Evolutionary conservation across 2,329 filamentous ascomycete species (phyloP).

Genomic region (Boeremia exigua): DNA sequence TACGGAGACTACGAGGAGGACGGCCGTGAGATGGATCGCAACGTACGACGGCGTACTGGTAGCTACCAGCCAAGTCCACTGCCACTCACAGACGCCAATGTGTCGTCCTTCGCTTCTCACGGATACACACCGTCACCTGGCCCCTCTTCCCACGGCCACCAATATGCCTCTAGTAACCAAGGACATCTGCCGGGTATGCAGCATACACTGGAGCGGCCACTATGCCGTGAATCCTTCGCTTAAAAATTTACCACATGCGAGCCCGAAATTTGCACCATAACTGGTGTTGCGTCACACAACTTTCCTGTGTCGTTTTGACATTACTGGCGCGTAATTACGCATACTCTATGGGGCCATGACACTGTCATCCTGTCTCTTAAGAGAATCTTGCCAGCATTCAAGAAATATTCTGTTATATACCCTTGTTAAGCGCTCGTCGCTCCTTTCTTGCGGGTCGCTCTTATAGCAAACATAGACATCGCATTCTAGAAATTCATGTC

Average conservation of each 20-base stretch:
- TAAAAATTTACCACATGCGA: neutral
- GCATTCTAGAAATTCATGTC: constrained; percentile 3
- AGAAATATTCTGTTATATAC: constrained; percentile 10
- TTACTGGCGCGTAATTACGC: neutral
- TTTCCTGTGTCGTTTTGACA: neutral
- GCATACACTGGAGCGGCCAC: constrained; percentile 15
- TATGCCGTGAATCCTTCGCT: constrained; percentile 25
- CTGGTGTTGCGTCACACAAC: neutral
- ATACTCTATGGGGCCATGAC: neutral
- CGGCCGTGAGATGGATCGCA: constrained; percentile 39
- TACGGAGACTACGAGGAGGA: constrained; percentile 44
- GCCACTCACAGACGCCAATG: constrained; percentile 28
- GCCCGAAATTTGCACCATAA: neutral
- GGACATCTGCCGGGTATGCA: constrained; percentile 6
- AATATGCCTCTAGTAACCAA: constrained; percentile 21
- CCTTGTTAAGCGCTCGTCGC: constrained; percentile 7
- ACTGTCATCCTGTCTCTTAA: neutral
- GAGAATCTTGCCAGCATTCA: neutral
- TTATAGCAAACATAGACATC: neutral
- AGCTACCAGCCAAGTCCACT: constrained; percentile 41
- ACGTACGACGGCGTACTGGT: constrained; percentile 46
- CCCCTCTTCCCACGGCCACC: neutral
- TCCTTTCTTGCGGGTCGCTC: neutral
- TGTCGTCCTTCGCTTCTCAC: constrained; percentile 26
- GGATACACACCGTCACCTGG: constrained; percentile 18